Conservation (phyloP, 2,329 filamentous ascomycete genomes). For the Sarocladium strictum region DNA sequence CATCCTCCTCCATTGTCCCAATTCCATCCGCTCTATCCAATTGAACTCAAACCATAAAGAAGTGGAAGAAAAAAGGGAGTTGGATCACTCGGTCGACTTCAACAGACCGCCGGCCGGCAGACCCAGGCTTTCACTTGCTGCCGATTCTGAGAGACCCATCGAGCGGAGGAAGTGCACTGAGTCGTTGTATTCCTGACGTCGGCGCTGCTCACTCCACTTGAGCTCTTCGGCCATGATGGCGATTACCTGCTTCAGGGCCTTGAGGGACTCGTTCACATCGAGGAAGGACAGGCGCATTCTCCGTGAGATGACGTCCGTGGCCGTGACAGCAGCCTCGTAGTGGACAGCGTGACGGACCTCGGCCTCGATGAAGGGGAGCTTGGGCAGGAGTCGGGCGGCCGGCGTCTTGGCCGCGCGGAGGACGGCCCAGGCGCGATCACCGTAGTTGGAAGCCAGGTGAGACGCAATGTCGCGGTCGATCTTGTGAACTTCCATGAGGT, state of each 20-base stretch:
- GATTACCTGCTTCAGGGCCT: constrained; percentile 63
- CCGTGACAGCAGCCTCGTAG: constrained; percentile 67
- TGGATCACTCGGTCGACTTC: constrained; percentile 2
- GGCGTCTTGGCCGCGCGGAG: constrained; percentile 45
- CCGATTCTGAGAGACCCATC: constrained; percentile 32
- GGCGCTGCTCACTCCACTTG: constrained; percentile 54
- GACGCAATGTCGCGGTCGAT: constrained; percentile 34
- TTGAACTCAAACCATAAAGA: not conserved
- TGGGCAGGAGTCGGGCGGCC: constrained; percentile 54
- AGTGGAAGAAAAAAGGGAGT: not conserved
- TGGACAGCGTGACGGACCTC: constrained; percentile 67
- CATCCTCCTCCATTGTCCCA: not conserved
- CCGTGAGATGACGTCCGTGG: constrained; percentile 64
- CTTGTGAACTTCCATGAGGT: constrained; percentile 29
- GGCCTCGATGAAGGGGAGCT: constrained; percentile 69
- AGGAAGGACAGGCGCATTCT: constrained; percentile 70
- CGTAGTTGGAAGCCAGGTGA: constrained; percentile 36
- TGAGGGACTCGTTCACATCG: constrained; percentile 64
- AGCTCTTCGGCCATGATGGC: constrained; percentile 68
- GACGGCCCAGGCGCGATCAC: constrained; percentile 65
- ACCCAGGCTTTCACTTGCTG: constrained; percentile 16
- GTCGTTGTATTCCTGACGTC: constrained; percentile 51
- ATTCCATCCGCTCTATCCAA: not conserved
- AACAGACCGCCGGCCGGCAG: constrained; percentile 1
- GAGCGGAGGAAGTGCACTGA: constrained; percentile 37